A percentile compares a stretch with the other conserved stretches of the same genome.
These are phyloP conservation scores for Sugiyamaella japonica DNA, from an alignment of 1,139 yeast genomes.

Conservation along the genomic window DNA sequence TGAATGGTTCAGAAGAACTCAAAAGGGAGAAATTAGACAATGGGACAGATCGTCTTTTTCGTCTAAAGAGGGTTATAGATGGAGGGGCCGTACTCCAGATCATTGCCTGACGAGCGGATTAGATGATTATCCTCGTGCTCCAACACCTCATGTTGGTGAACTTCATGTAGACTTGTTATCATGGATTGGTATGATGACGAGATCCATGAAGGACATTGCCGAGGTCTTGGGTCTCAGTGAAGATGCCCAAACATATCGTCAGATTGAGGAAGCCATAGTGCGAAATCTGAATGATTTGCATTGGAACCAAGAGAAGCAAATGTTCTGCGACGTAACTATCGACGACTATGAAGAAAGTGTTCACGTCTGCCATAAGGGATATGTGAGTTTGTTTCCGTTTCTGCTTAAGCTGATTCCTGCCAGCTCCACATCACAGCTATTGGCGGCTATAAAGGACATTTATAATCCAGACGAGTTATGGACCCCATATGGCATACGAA, in stretches of 20 bases:
- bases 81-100: slow-evolving; percentile 87
- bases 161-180: slow-evolving; percentile 83
- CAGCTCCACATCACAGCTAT: slow-evolving; percentile 50
- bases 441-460: slow-evolving; percentile 54
- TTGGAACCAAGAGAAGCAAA: slow-evolving; percentile 66
- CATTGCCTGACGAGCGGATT: slow-evolving; percentile 93
- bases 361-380: slow-evolving; percentile 85
- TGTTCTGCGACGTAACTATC: slow-evolving; percentile 85
- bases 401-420: slow-evolving; percentile 65
- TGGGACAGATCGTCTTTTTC: slow-evolving; percentile 61
- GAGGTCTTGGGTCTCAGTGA: slow-evolving; percentile 56
- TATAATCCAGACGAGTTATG: slow-evolving; percentile 73
- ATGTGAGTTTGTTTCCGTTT: slow-evolving; percentile 84
- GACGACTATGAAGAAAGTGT: slow-evolving; percentile 66
- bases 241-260: slow-evolving; percentile 55
- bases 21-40: slow-evolving; percentile 70
- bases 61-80: slow-evolving; percentile 69
- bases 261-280: slow-evolving; percentile 57
- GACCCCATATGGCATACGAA: slow-evolving; percentile 77
- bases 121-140: slow-evolving; percentile 92
- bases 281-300: slow-evolving; percentile 69
- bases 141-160: slow-evolving; percentile 82
- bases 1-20: slow-evolving; percentile 83
- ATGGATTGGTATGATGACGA: slow-evolving; percentile 94
- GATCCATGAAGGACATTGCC: slow-evolving; percentile 76